Conservation (phyloP, 2,329 filamentous ascomycete species). For the Ceratocystiopsis minuta region DNA sequence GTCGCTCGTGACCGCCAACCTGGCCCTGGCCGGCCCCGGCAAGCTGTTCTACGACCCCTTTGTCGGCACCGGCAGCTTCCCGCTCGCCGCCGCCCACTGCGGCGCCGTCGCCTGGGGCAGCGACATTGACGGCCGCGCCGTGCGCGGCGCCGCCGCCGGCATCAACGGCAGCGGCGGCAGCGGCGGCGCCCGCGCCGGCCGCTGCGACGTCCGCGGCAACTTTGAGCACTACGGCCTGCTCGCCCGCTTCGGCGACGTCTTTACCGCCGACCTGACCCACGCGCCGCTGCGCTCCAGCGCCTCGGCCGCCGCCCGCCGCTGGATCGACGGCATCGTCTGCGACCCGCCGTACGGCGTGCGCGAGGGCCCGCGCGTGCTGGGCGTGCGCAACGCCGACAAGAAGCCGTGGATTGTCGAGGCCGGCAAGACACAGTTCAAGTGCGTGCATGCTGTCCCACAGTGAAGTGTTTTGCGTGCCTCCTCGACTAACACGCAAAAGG, state of each 20-base stretch:
- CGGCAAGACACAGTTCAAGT: slow-evolving; percentile 52
- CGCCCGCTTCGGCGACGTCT: slow-evolving; percentile 52
- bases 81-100: slow-evolving; percentile 77
- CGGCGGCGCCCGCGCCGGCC: slow-evolving; percentile 11
- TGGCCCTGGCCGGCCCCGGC: slow-evolving; percentile 64
- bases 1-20: slow-evolving; percentile 77
- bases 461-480: too few relatives aligned
- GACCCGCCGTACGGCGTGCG: slow-evolving; percentile 93
- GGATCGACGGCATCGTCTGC: slow-evolving; percentile 81
- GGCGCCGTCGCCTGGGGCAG: slow-evolving; percentile 70
- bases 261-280: slow-evolving; percentile 77
- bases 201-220: slow-evolving; percentile 41
- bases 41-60: slow-evolving; percentile 91
- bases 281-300: slow-evolving; percentile 42
- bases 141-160: slow-evolving; percentile 49
- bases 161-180: slow-evolving; percentile 15
- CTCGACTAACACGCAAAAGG: neutral
- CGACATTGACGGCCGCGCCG: slow-evolving; percentile 83
- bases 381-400: slow-evolving; percentile 49
- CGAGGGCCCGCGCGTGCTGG: slow-evolving; percentile 78
- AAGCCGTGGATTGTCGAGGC: slow-evolving; percentile 44
- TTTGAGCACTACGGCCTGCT: slow-evolving; percentile 67
- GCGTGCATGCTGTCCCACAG: slow-evolving; percentile 15
- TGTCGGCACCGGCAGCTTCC: slow-evolving; percentile 86
- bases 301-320: slow-evolving; percentile 16